Base-by-base conservation (phyloP, 2,329 filamentous ascomycete genomes). In the Aureobasidium sp. region DNA sequence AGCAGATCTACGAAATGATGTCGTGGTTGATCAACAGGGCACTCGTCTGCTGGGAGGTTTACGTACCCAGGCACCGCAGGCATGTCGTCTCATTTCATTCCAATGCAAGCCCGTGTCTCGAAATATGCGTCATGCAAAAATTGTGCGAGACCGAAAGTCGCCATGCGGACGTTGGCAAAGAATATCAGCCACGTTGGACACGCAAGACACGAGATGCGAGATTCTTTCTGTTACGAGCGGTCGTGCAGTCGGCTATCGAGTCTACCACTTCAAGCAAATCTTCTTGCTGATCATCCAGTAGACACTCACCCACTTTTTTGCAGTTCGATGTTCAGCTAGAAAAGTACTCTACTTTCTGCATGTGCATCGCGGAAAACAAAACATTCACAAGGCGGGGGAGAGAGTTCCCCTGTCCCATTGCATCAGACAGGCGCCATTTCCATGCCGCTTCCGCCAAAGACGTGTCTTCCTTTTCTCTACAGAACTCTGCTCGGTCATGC, bases 1-100 rank as follows among this genome's bases (percentile, higher is more conserved):
- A 50, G 54, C 42, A 48, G 54, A 58, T 58, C 54, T 48, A 24
- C 42, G 42, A 44, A 24, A 58, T 58, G 54, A 58, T 58, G 54
- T 58, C 54, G 54, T 58, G 53, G 54, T 47, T 45, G 53, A 57
- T 57, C 53, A 56, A 56, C 52, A 56, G 52, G 50, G 39, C 52
- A 39, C 40, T 12, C 40, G 11, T 17, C 22, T 17, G 11, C 12
- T 31, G 17, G 52, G 42, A 58, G 42, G 42, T 48, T 47, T 58
- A 58, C 54, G 53, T 40, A 57, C 27, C 29, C 39, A 52, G 19
- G 49, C 49, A 27, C 27, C 53, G n/a, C 40, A 24, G 31, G 12
- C 40, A 29, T 35, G 54, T 39, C 42, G 11, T 58, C 40, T 58
- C 54, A 48, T 47, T 47, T 58, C 29, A 15, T 39, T 39, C 31